A percentile compares a stretch with the other conserved stretches of the same genome.
Conservation (phyloP, 208 protist genomes). For the Trypanosoma boissoni region DNA sequence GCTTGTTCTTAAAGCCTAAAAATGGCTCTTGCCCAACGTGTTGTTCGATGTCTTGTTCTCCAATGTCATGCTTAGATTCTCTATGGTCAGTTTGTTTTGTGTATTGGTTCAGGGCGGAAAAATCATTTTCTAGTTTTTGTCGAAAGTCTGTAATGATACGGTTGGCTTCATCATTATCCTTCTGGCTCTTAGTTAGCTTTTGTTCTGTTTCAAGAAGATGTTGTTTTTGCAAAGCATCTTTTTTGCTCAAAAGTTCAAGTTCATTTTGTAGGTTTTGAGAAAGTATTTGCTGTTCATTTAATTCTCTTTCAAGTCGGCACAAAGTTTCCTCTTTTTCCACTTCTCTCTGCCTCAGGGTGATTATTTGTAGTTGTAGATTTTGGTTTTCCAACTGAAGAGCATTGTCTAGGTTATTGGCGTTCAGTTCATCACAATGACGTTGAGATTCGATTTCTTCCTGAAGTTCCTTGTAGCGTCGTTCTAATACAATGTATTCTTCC, state of each 20-base stretch:
- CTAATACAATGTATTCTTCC: slow-evolving; percentile 3
- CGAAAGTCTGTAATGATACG: neutral
- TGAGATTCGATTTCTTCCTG: neutral
- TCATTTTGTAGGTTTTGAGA: slow-evolving; percentile 7
- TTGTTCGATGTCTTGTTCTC: too few relatives aligned
- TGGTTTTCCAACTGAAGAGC: slow-evolving; percentile 17
- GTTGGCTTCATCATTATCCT: neutral
- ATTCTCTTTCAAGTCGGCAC: neutral
- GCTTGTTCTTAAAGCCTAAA: too few relatives aligned
- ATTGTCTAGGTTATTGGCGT: neutral
- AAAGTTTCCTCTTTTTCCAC: slow-evolving; percentile 5
- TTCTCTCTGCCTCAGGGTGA: neutral
- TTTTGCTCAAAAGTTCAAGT: neutral
- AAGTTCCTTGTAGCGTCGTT: slow-evolving; percentile 3
- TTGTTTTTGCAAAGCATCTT: slow-evolving; percentile 1
- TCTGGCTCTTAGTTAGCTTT: slow-evolving; percentile 1
- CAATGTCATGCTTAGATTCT: slow-evolving; percentile 10
- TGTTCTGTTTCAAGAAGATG: neutral
- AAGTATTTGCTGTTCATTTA: neutral
- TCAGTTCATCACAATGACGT: neutral
- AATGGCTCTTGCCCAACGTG: too few relatives aligned
- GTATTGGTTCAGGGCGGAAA: too few relatives aligned
- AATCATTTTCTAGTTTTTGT: neutral
- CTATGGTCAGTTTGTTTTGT: slow-evolving; percentile 15
- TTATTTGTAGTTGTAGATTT: slow-evolving; percentile 3